Evolutionary conservation across 495 filamentous ascomycete species (phyloP).

Genomic region (Evernia prunastri): DNA sequence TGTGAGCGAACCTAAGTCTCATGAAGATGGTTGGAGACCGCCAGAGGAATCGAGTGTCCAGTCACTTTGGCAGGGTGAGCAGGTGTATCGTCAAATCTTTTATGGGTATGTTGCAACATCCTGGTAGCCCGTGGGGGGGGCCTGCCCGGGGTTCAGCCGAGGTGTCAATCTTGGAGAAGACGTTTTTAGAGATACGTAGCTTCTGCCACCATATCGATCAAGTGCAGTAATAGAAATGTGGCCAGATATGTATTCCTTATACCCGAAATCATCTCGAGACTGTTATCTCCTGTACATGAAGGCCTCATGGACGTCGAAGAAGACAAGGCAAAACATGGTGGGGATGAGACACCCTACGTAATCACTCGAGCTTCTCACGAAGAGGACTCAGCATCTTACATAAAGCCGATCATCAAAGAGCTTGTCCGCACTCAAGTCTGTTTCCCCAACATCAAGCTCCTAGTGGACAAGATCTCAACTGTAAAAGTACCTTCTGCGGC

Average conservation of each 20-base stretch:
- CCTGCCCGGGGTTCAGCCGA: background rate
- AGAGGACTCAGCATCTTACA: constrained; percentile 3
- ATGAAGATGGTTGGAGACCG: too few relatives aligned
- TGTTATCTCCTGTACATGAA: background rate
- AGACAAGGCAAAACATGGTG: background rate
- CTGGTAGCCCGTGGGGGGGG: too few relatives aligned
- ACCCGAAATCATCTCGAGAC: background rate
- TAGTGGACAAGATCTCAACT: constrained; percentile 21
- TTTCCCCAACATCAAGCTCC: constrained; percentile 23
- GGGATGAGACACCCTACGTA: background rate
- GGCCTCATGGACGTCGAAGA: background rate
- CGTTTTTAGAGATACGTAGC: background rate
- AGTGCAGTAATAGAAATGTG: background rate
- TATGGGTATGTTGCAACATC: too few relatives aligned
- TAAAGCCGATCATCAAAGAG: constrained; percentile 27
- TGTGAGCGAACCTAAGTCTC: too few relatives aligned
- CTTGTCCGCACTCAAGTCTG: constrained; percentile 26
- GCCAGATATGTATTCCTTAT: background rate
- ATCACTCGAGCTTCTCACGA: constrained; percentile 6
- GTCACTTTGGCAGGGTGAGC: too few relatives aligned
- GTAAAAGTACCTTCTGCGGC: constrained; percentile 9
- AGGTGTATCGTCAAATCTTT: too few relatives aligned
- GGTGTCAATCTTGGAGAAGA: too few relatives aligned
- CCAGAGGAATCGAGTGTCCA: too few relatives aligned
- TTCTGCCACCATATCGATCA: background rate